phyloP scores from a whole-genome alignment of 176 grass and related monocot genomes.

The Tuctoria greenei region DNA sequence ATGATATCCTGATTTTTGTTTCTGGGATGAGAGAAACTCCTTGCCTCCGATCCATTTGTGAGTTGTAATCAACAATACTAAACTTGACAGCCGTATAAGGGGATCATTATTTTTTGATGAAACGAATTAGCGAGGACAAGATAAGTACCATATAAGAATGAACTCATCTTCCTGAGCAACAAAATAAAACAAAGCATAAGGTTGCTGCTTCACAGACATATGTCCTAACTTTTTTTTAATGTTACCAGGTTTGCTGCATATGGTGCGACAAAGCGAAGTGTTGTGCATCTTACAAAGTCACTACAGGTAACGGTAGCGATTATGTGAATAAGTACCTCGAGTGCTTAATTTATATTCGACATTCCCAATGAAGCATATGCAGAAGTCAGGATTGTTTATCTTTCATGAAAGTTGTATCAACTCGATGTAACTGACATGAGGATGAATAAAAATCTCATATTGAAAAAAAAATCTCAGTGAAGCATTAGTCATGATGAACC shows the following conservation, averaged over 20 bases:
- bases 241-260: conserved; percentile 88
- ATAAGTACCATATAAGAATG: conserved; percentile 29
- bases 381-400: no score
- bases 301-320: conserved; percentile 61
- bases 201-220: conserved; percentile 9
- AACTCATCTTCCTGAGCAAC: neutral
- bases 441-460: no score
- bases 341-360: conserved; percentile 21
- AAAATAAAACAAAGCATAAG: no score
- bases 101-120: conserved; percentile 22
- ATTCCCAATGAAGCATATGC: conserved; percentile 4
- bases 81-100: neutral
- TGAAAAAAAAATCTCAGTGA: no score
- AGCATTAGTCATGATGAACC: conserved; percentile 8
- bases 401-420: no score
- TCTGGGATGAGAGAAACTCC: neutral
- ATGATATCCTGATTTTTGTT: neutral
- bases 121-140: conserved; percentile 8
- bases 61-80: neutral
- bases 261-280: conserved; percentile 91
- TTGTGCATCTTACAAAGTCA: conserved; percentile 94
- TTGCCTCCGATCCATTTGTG: neutral
- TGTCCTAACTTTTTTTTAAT: conserved; percentile 15
- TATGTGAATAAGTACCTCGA: conserved; percentile 15
- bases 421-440: no score